Evolutionary conservation across 257 asterid genomes (phyloP).

Genomic region (Solanum habrochaites): DNA sequence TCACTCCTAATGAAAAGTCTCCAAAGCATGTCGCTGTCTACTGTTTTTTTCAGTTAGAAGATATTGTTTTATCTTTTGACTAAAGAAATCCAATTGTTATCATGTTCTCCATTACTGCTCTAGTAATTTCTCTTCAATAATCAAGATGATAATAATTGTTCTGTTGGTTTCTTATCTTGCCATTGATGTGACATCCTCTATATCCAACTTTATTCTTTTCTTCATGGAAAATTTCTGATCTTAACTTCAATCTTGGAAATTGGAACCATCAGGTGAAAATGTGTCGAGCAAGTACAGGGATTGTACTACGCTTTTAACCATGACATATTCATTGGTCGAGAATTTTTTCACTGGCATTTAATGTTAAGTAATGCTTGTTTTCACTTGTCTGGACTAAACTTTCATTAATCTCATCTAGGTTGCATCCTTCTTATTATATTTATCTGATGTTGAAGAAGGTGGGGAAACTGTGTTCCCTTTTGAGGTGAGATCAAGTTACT

Average conservation of each 20-base stretch:
- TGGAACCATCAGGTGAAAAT: neutral
- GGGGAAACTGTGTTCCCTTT: slow-evolving; percentile 96
- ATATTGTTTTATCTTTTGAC: neutral
- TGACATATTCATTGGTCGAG: neutral
- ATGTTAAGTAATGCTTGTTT: neutral
- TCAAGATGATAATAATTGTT: neutral
- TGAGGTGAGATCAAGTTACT: slow-evolving; percentile 37
- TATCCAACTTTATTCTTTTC: neutral
- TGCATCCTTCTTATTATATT: slow-evolving; percentile 84
- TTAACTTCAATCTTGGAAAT: neutral
- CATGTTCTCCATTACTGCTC: neutral
- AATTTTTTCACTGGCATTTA: neutral
- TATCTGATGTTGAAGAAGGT: slow-evolving; percentile 94
- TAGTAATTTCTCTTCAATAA: neutral
- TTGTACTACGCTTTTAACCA: neutral
- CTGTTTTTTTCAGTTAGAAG: neutral
- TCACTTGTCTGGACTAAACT: slow-evolving; percentile 3
- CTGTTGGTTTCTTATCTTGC: neutral
- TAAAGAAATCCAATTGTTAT: neutral
- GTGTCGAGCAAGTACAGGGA: neutral
- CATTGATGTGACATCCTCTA: neutral
- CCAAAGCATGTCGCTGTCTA: neutral
- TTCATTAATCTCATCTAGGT: slow-evolving; percentile 25
- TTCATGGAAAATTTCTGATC: neutral
- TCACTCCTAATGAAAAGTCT: neutral